phyloP scores from a whole-genome alignment of 1,284 basidiomycete genomes.

The Ceratobasidium sp. region DNA sequence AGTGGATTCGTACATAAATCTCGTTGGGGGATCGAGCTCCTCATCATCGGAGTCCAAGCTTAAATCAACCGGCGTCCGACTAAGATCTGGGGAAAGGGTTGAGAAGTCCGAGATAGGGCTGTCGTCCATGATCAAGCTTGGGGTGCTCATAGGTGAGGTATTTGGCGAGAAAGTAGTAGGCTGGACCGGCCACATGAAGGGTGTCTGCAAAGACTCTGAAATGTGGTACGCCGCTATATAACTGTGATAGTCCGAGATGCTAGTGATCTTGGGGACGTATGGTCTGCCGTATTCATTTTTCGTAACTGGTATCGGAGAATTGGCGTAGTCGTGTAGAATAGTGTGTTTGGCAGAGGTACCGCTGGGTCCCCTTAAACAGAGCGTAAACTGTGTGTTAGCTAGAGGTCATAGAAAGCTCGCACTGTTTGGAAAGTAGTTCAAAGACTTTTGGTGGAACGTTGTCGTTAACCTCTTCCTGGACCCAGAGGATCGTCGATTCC shows the following conservation, averaged over 20 bases:
- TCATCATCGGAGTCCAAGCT: too few species aligned
- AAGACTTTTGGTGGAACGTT: not conserved
- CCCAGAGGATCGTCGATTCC: conserved; percentile 4
- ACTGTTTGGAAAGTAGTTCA: not conserved
- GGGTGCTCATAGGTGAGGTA: not conserved
- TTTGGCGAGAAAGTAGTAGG: not conserved
- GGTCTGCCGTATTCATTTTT: not conserved
- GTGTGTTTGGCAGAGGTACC: not conserved
- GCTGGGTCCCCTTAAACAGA: not conserved
- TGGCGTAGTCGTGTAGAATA: not conserved
- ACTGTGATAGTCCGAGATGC: conserved; percentile 5
- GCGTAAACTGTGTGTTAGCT: not conserved
- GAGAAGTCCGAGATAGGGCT: not conserved
- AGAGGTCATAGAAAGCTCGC: not conserved
- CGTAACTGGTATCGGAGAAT: not conserved
- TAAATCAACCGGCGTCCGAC: not conserved
- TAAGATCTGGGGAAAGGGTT: not conserved
- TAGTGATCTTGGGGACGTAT: not conserved
- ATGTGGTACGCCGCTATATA: not conserved
- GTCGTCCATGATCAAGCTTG: not conserved
- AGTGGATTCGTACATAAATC: too few species aligned
- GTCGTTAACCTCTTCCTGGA: conserved; percentile 14
- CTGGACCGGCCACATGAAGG: not conserved
- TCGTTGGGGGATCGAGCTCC: too few species aligned
- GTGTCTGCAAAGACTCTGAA: not conserved